A percentile compares a stretch with the other conserved stretches of the same genome.
Conservation (phyloP, 1,139 yeast species). For the Waltiozyma sp. region DNA sequence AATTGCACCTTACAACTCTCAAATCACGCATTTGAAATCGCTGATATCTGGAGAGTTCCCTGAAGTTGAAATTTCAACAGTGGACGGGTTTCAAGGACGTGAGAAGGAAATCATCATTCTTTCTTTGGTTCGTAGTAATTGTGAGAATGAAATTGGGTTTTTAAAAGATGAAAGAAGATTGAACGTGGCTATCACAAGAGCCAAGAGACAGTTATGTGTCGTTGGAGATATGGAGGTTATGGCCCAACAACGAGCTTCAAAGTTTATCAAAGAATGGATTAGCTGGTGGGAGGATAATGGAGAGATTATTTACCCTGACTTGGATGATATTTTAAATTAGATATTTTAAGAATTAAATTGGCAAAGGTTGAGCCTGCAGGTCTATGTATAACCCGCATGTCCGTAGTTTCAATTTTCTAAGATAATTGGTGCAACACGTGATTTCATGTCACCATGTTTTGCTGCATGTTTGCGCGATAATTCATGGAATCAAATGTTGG, state of each 20-base stretch:
- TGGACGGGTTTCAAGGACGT: conserved; percentile 90
- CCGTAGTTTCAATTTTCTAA: too few species aligned
- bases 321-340: conserved; percentile 18
- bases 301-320: conserved; percentile 61
- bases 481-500: too few species aligned
- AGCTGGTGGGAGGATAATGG: conserved; percentile 57
- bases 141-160: conserved; percentile 59
- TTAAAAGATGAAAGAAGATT: conserved; percentile 58
- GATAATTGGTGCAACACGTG: too few species aligned
- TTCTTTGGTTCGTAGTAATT: conserved; percentile 74
- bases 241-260: conserved; percentile 19
- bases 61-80: conserved; percentile 68
- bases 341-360: too few species aligned
- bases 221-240: conserved; percentile 75
- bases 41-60: conserved; percentile 23
- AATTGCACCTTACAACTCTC: conserved; percentile 86
- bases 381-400: too few species aligned
- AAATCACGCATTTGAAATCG: conserved; percentile 47
- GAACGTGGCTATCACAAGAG: conserved; percentile 88
- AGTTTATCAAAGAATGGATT: conserved; percentile 57
- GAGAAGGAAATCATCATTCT: conserved; percentile 79
- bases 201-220: conserved; percentile 75
- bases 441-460: too few species aligned
- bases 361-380: too few species aligned
- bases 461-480: too few species aligned